These are phyloP conservation scores for Paramecium bursaria DNA, from an alignment of 73 alveolate species.

Conservation along the genomic window DNA sequence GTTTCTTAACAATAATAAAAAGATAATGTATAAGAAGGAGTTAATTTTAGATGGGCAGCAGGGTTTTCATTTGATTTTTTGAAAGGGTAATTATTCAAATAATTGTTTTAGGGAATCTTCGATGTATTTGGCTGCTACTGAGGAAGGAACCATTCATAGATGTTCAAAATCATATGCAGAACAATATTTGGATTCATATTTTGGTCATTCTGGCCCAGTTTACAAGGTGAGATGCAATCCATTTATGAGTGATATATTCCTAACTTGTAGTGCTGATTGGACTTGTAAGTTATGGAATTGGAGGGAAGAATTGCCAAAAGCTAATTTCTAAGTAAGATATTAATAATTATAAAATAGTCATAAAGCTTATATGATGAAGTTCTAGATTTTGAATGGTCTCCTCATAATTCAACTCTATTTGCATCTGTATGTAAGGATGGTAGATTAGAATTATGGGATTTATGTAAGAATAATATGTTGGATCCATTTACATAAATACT, in stretches of 20 bases:
- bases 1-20: conserved; percentile 88
- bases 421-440: conserved; percentile 98
- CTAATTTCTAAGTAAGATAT: conserved; percentile 68
- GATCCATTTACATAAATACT: conserved; percentile 74
- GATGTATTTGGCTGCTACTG: conserved; percentile 96
- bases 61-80: conserved; percentile 89
- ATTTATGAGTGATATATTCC: conserved; percentile 90
- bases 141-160: conserved; percentile 95
- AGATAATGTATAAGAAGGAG: conserved; percentile 89
- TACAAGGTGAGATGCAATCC: conserved; percentile 97
- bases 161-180: conserved; percentile 94
- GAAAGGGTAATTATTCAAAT: conserved; percentile 70
- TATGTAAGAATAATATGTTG: conserved; percentile 85
- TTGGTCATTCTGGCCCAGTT: conserved; percentile 99
- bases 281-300: conserved; percentile 95
- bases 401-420: conserved; percentile 92
- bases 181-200: conserved; percentile 90
- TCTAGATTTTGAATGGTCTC: conserved; percentile 95
- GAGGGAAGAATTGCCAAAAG: conserved; percentile 81
- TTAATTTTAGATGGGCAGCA: conserved; percentile 89
- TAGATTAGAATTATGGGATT: conserved; percentile 97
- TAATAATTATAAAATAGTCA: conserved; percentile 70
- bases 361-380: conserved; percentile 93
- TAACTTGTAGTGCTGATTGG: conserved; percentile 98
- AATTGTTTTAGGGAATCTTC: conserved; percentile 75